Percentiles rank a stretch among this genome's conserved stretches.
These are phyloP conservation scores for Leccinellum albellum DNA, from an alignment of 768 basidiomycete genomes.

Conservation along the genomic window DNA sequence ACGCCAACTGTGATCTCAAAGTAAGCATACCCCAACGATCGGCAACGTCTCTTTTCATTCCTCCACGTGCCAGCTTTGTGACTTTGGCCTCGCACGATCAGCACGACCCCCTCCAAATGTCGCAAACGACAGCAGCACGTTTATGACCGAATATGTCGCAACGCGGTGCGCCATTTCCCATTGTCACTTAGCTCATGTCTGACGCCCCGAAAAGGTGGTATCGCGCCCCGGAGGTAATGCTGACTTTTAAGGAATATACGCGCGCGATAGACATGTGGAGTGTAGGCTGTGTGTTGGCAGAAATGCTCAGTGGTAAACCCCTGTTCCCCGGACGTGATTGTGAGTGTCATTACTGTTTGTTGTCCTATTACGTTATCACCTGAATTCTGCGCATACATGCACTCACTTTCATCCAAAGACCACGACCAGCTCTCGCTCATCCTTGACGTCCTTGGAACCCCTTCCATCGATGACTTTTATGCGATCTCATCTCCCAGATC, in stretches of 20 bases:
- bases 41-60: neutral
- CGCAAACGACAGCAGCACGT: slow-evolving; percentile 71
- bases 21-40: slow-evolving; percentile 37
- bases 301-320: slow-evolving; percentile 89
- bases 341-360: slow-evolving; percentile 27
- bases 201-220: slow-evolving; percentile 69
- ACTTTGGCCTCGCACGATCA: slow-evolving; percentile 84
- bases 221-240: slow-evolving; percentile 96
- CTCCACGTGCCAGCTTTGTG: slow-evolving; percentile 54
- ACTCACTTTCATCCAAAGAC: slow-evolving; percentile 42
- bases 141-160: slow-evolving; percentile 94
- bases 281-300: slow-evolving; percentile 83
- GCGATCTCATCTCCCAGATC: slow-evolving; percentile 79
- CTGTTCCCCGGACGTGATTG: slow-evolving; percentile 95
- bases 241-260: slow-evolving; percentile 96
- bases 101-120: slow-evolving; percentile 71
- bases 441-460: slow-evolving; percentile 89
- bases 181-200: neutral
- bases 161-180: slow-evolving; percentile 54
- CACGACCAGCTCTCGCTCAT: slow-evolving; percentile 93
- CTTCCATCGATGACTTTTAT: slow-evolving; percentile 90
- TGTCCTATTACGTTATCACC: neutral
- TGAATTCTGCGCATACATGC: neutral
- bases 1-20: slow-evolving; percentile 96
- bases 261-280: slow-evolving; percentile 85